Evolutionary conservation across 1,284 basidiomycete genomes (phyloP), one percentile per base, ranked within the genome.

Genomic region (Ganoderma resinaceum): DNA sequence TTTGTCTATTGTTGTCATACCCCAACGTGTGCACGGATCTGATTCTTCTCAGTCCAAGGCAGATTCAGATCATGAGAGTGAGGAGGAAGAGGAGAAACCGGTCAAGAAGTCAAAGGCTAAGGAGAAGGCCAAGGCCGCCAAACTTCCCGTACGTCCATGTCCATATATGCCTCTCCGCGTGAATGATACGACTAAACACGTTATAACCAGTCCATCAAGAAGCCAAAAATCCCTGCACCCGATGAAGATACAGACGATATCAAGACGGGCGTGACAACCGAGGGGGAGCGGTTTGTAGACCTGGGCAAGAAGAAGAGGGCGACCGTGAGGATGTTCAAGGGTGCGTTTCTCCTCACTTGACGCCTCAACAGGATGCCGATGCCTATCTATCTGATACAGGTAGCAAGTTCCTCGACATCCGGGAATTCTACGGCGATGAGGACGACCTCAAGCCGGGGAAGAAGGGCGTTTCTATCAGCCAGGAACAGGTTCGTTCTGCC

Each of bases 371-470:
- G 11, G 14, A 43, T 40, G 18, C 3, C 26, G 26, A 31, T 9
- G 3, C 33, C 33, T n/a, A 16, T 60, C 12, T 23, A 18, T n/a
- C 14, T 23, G 14, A 29, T 12, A 4, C 62, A 87, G 87, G 86
- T 38, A 80, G 80, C n/a, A 74, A 84, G 1, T 82, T 90, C 61
- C 76, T 96, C 20, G 93, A 96, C 76, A 91, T 96, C 65, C 88
- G 95, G 63, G 94, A 96, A 79, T 95, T 85, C 75, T 96, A 92
- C 74, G 86, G 80, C 3, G 81, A 84, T 62, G 86, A 87, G 1
- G 84, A 86, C 5, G 85, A 90, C n/a, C 84, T 89, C 70, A 94
- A 92, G 72, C 94, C 94, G 0, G 92, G 93, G 0, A 91, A 92
- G 79, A 95, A 95, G 75, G 94, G 94, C 8, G 91, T 96, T 66